Percentiles rank a stretch among this genome's conserved stretches.
Conservation (phyloP, 108 stramenopile genomes). For the Fragilaria crotonensis region DNA sequence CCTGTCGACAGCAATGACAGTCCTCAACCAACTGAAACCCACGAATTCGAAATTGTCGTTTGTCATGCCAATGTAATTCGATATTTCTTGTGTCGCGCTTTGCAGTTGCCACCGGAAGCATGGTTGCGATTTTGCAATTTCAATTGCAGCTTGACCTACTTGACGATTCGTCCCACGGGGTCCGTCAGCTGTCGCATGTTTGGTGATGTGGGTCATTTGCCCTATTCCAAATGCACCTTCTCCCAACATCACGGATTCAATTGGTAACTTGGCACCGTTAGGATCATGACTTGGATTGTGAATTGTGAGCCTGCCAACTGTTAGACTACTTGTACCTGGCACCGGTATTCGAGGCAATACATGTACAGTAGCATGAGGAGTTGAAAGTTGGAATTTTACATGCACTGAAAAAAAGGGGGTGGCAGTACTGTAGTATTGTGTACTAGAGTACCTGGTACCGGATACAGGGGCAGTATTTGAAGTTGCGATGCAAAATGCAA, state of each 20-base stretch:
- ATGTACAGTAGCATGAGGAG: too few relatives aligned
- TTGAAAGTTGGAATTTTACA: too few relatives aligned
- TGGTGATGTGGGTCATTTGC: constrained; percentile 86
- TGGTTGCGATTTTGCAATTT: constrained; percentile 87
- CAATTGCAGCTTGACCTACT: constrained; percentile 84
- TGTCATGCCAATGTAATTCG: constrained; percentile 96
- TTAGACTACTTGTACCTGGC: too few relatives aligned
- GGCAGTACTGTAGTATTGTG: too few relatives aligned
- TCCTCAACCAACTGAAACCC: constrained; percentile 27
- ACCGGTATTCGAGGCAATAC: too few relatives aligned
- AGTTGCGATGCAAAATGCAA: too few relatives aligned
- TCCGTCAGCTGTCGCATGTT: constrained; percentile 79
- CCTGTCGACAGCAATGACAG: neutral
- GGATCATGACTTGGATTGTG: neutral
- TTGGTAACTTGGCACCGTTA: constrained; percentile 27
- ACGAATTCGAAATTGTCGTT: constrained; percentile 91
- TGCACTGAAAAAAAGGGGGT: too few relatives aligned
- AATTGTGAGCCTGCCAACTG: too few relatives aligned
- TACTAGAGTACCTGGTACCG: constrained; percentile 17
- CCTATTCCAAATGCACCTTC: constrained; percentile 57
- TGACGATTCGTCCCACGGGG: constrained; percentile 81
- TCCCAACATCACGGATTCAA: constrained; percentile 68
- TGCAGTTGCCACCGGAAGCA: constrained; percentile 89
- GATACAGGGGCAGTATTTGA: too few relatives aligned
- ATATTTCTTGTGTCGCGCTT: constrained; percentile 85